phyloP scores from a whole-genome alignment of 768 basidiomycete species.

The Termitomyces sp. region DNA sequence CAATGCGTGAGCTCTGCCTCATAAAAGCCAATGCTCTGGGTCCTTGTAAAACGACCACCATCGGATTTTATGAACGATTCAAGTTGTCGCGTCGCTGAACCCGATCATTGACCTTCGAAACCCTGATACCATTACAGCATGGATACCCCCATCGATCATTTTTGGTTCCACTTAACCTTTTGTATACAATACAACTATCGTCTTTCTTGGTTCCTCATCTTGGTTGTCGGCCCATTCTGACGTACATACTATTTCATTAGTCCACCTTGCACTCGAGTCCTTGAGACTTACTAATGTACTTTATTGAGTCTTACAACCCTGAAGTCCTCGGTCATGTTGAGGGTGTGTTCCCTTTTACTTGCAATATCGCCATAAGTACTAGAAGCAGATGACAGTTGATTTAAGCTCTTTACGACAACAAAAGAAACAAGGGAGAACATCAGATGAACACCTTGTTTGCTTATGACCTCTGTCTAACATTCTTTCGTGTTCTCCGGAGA shows the following conservation, averaged over 20 bases:
- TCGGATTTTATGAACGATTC: slow-evolving; percentile 37
- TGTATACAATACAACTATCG: background rate
- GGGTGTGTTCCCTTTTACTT: too few species aligned
- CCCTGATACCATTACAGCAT: background rate
- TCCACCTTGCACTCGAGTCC: background rate
- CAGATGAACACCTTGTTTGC: background rate
- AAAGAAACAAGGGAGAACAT: too few species aligned
- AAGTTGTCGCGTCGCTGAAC: slow-evolving; percentile 16
- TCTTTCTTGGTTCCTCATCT: background rate
- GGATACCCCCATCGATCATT: background rate
- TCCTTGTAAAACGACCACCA: slow-evolving; percentile 30
- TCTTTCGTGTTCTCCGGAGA: background rate
- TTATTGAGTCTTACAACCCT: background rate
- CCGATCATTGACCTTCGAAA: background rate
- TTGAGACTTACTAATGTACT: background rate
- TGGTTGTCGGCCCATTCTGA: background rate
- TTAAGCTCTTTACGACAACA: background rate
- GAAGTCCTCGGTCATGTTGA: background rate
- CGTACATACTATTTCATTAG: background rate
- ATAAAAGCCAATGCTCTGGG: slow-evolving; percentile 44
- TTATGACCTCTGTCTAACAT: background rate
- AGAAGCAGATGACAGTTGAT: background rate
- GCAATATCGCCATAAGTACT: background rate
- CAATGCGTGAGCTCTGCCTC: slow-evolving; percentile 39
- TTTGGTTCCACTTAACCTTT: background rate